Evolutionary conservation across 345 rosid genomes (phyloP).

Genomic region (Gossypium mustelinum): DNA sequence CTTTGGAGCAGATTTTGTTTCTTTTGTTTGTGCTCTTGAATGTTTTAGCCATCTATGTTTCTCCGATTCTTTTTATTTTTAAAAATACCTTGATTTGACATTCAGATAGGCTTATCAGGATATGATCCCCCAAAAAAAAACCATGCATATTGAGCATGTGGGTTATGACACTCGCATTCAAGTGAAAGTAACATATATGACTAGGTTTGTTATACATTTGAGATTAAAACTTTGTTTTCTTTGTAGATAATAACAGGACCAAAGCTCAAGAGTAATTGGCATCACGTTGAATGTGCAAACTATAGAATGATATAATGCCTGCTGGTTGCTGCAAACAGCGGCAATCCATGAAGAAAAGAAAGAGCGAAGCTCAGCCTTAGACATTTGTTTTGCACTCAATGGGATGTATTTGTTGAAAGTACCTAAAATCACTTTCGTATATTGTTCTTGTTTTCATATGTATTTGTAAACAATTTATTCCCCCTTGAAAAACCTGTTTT

Average conservation of each 20-base stretch:
- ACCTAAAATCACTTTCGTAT: background rate
- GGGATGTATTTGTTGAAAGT: background rate
- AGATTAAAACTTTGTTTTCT: background rate
- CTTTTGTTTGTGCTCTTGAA: background rate
- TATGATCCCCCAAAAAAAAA: too few relatives aligned
- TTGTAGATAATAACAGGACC: background rate
- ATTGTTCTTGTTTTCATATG: background rate
- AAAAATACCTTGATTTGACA: too few relatives aligned
- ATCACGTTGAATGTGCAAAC: background rate
- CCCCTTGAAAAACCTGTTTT: background rate
- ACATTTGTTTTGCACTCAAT: background rate
- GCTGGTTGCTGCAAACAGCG: slow-evolving; percentile 1
- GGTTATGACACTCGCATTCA: too few relatives aligned
- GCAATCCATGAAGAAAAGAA: background rate
- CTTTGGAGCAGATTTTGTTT: background rate
- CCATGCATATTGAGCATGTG: too few relatives aligned
- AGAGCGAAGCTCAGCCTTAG: background rate
- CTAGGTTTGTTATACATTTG: background rate
- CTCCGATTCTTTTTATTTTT: too few relatives aligned
- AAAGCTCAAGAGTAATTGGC: background rate
- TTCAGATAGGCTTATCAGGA: too few relatives aligned
- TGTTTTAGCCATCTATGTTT: background rate
- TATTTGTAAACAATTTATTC: background rate
- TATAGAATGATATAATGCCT: background rate
- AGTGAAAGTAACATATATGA: too few relatives aligned